Percentiles rank a stretch among this genome's conserved stretches.
Conservation (phyloP, 1,284 basidiomycete genomes). For the Sanghuangporus sanghuang region DNA sequence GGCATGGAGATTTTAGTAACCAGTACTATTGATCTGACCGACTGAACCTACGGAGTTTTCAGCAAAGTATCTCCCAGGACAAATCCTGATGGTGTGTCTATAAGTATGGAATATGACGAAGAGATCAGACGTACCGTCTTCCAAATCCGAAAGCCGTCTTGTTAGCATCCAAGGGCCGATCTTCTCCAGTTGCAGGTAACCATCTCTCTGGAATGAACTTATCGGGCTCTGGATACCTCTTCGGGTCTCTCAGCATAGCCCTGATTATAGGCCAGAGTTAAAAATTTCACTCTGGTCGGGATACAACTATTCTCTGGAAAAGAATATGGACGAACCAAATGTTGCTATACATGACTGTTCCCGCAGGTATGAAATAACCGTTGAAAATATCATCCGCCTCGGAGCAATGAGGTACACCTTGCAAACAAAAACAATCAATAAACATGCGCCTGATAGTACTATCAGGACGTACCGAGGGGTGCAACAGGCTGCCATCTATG, state of each 20-base stretch:
- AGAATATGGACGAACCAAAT: slow-evolving; percentile 10
- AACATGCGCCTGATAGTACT: background rate
- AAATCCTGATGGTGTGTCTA: background rate
- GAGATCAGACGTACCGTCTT: background rate
- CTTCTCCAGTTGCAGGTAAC: background rate
- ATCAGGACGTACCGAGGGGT: slow-evolving; percentile 2
- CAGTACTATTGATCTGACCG: background rate
- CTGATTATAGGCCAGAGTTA: slow-evolving; percentile 20
- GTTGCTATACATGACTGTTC: slow-evolving; percentile 17
- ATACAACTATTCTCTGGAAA: background rate
- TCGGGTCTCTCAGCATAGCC: slow-evolving; percentile 30
- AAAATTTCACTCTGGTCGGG: background rate
- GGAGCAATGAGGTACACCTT: slow-evolving; percentile 22
- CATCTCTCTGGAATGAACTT: slow-evolving; percentile 14
- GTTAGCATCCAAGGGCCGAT: background rate
- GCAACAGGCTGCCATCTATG: slow-evolving; percentile 2
- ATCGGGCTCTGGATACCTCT: slow-evolving; percentile 8
- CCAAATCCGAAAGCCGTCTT: slow-evolving; percentile 11
- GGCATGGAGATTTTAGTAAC: background rate
- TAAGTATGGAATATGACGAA: too few relatives aligned
- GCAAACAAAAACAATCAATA: background rate
- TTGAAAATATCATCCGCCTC: slow-evolving; percentile 21
- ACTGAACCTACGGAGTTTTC: background rate
- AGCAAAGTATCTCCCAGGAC: slow-evolving; percentile 4
- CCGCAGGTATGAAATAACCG: slow-evolving; percentile 19